A percentile compares a stretch with the other conserved stretches of the same genome.
These are phyloP conservation scores for Microbotryomycetes sp. DNA, from an alignment of 1,284 basidiomycete genomes.

Conservation along the genomic window DNA sequence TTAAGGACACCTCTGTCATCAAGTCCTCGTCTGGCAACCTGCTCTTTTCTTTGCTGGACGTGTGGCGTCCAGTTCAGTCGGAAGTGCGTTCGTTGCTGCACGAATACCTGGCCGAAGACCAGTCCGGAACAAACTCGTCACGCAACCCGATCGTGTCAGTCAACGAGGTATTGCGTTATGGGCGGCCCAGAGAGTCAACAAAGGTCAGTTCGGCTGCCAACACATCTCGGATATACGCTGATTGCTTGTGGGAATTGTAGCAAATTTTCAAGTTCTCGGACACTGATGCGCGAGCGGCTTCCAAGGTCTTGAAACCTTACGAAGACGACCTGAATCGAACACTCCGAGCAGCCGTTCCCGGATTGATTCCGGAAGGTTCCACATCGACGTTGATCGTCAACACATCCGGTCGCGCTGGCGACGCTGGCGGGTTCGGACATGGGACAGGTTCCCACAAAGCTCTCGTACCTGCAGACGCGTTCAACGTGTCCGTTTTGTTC, in stretches of 20 bases:
- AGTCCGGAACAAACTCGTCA: slow-evolving; percentile 63
- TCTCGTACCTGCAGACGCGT: slow-evolving; percentile 83
- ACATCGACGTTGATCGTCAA: neutral
- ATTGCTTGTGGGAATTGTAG: slow-evolving; percentile 42
- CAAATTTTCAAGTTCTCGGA: slow-evolving; percentile 84
- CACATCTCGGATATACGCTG: neutral
- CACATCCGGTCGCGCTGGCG: slow-evolving; percentile 10
- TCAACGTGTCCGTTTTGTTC: slow-evolving; percentile 89
- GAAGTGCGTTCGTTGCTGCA: slow-evolving; percentile 72
- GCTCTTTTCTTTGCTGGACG: slow-evolving; percentile 69
- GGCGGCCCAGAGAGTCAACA: slow-evolving; percentile 66
- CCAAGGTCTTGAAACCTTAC: slow-evolving; percentile 61
- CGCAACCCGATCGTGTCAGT: slow-evolving; percentile 85
- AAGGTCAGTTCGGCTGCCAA: slow-evolving; percentile 50
- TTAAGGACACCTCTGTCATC: slow-evolving; percentile 70
- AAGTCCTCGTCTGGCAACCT: slow-evolving; percentile 54
- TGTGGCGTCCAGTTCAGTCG: slow-evolving; percentile 85
- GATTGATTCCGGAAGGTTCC: slow-evolving; percentile 48
- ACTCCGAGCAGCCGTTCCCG: slow-evolving; percentile 85
- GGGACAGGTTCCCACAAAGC: slow-evolving; percentile 59
- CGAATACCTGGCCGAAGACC: slow-evolving; percentile 86
- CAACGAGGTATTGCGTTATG: slow-evolving; percentile 86
- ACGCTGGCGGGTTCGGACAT: slow-evolving; percentile 9
- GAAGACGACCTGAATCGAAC: slow-evolving; percentile 81
- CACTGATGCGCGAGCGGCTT: slow-evolving; percentile 64